Percentiles rank a stretch among this genome's conserved stretches.
These are phyloP conservation scores for Ceratocystis huliohia DNA, from an alignment of 2,329 filamentous ascomycete species.

Conservation along the genomic window DNA sequence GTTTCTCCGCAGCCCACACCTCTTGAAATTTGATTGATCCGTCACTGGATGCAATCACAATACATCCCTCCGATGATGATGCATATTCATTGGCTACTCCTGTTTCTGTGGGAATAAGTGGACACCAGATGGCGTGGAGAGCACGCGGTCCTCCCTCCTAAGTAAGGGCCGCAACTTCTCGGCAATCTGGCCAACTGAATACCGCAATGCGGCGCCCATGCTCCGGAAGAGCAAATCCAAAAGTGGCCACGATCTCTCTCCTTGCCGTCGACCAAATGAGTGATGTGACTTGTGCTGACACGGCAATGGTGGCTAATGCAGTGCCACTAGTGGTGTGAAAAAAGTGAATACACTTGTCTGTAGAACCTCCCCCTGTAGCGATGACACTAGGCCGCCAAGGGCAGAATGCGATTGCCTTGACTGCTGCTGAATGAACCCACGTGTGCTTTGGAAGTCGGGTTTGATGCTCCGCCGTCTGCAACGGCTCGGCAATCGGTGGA, in stretches of 20 bases:
- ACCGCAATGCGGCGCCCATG: conserved; percentile 82
- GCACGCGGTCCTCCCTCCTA: conserved; percentile 71
- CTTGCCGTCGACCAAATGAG: conserved; percentile 79
- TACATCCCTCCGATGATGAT: conserved; percentile 40
- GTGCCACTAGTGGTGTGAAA: conserved; percentile 77
- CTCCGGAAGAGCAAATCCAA: conserved; percentile 84
- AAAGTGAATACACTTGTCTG: conserved; percentile 93
- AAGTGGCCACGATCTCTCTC: conserved; percentile 81
- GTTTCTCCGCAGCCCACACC: conserved; percentile 55
- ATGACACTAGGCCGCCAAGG: conserved; percentile 82
- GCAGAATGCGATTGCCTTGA: conserved; percentile 94
- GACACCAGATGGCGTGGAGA: conserved; percentile 78
- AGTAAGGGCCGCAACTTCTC: conserved; percentile 70
- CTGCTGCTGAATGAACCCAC: conserved; percentile 71
- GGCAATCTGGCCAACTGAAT: conserved; percentile 88
- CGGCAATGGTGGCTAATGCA: conserved; percentile 77
- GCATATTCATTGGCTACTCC: conserved; percentile 24
- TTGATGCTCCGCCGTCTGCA: not conserved
- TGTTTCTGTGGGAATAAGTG: conserved; percentile 34
- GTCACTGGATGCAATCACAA: conserved; percentile 85
- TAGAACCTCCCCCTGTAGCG: conserved; percentile 83
- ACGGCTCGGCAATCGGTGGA: conserved; percentile 7
- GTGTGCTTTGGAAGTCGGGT: conserved; percentile 37
- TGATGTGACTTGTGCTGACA: conserved; percentile 84
- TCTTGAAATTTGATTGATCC: conserved; percentile 92